phyloP scores from a whole-genome alignment of 78 protist genomes.

The Dictyostelium capitatum region DNA sequence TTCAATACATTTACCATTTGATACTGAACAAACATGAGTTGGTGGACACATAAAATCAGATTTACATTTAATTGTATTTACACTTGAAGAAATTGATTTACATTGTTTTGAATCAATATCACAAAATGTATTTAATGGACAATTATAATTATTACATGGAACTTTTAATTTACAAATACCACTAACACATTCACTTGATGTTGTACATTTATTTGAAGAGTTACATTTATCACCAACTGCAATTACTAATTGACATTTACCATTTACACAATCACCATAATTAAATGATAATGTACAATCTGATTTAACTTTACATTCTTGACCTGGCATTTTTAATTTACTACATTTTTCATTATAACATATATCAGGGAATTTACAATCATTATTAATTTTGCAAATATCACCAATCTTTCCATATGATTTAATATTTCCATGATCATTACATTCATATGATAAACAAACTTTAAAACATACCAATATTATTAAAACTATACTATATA shows the following conservation, averaged over 20 bases:
- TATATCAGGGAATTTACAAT: not conserved
- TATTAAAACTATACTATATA: not conserved
- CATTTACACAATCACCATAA: not conserved
- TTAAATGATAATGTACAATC: conserved; percentile 6
- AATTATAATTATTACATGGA: not conserved
- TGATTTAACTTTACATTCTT: not conserved
- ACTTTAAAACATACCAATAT: not conserved
- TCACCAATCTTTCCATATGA: not conserved
- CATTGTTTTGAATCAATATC: not conserved
- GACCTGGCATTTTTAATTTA: not conserved
- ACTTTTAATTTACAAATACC: conserved; percentile 5
- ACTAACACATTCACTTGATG: conserved; percentile 3
- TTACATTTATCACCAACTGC: not conserved
- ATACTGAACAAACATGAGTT: not conserved
- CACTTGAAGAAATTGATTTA: not conserved
- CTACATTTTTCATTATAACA: not conserved
- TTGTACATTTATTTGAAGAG: not conserved
- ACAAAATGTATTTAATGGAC: conserved; percentile 4
- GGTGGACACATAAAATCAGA: not conserved
- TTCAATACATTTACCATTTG: not conserved
- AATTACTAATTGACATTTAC: not conserved
- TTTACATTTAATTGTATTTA: not conserved
- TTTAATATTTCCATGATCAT: not conserved
- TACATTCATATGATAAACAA: not conserved
- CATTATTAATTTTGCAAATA: not conserved